A percentile compares a stretch with the other conserved stretches of the same genome.
These are phyloP conservation scores for Coemansia sp. DNA, from an alignment of 192 early-diverging fungal genomes.

Conservation along the genomic window DNA sequence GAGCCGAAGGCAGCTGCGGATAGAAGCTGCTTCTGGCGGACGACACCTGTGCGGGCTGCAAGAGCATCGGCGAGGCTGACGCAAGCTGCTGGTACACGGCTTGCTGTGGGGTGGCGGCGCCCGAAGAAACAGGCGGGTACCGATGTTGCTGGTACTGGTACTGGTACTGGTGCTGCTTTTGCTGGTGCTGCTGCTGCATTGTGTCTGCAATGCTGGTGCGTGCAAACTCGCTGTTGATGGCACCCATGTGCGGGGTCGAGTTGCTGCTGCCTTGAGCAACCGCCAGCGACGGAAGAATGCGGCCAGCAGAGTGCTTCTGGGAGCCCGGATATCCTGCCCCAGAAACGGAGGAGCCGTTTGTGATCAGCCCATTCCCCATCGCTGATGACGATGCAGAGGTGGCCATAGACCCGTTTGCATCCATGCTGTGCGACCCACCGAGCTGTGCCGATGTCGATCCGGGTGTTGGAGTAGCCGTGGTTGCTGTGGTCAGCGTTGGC, in stretches of 20 bases:
- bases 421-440: constrained; percentile 32
- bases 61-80: constrained; percentile 21
- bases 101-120: constrained; percentile 1
- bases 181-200: constrained; percentile 20
- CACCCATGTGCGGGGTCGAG: background rate
- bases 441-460: constrained; percentile 39
- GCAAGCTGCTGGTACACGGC: constrained; percentile 11
- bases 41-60: constrained; percentile 25
- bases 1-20: constrained; percentile 42
- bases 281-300: constrained; percentile 43
- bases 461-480: constrained; percentile 48
- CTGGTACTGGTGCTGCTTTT: too few relatives aligned
- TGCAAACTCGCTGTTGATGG: constrained; percentile 22
- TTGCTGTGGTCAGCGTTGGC: constrained; percentile 43
- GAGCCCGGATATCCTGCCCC: background rate
- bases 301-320: constrained; percentile 35
- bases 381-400: constrained; percentile 4
- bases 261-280: background rate
- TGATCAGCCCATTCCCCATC: background rate
- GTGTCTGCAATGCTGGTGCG: constrained; percentile 26
- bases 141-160: constrained; percentile 4
- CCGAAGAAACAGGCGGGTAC: constrained; percentile 2
- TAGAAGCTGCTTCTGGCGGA: constrained; percentile 22
- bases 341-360: background rate
- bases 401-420: constrained; percentile 21